A percentile compares a stretch with the other conserved stretches of the same genome.
phyloP scores from a whole-genome alignment of 2,329 filamentous ascomycete genomes.

The Colletotrichum sp. region DNA sequence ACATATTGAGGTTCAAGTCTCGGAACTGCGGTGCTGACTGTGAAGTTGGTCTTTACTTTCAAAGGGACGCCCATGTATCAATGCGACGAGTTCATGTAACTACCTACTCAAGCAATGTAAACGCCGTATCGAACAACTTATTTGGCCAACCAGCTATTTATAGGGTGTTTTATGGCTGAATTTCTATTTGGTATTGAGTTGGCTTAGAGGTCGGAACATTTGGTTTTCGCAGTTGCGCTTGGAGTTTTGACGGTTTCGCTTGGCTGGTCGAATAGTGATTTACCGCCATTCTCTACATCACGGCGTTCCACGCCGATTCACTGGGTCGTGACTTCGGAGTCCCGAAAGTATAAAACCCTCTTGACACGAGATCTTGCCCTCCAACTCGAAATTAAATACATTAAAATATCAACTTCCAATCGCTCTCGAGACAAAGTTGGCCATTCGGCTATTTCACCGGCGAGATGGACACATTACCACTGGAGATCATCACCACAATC shows the following conservation, averaged over 20 bases:
- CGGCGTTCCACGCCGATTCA: not conserved
- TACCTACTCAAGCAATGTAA: not conserved
- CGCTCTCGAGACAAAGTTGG: not conserved
- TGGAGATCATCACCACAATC: not conserved
- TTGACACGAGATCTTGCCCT: not conserved
- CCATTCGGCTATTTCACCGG: not conserved
- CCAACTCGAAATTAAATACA: fast-evolving
- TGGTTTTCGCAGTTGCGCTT: not conserved
- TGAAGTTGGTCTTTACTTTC: not conserved
- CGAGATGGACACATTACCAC: not conserved
- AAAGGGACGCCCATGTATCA: not conserved
- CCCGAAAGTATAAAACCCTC: not conserved
- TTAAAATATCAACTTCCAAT: no score
- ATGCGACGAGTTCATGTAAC: not conserved
- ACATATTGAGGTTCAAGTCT: not conserved
- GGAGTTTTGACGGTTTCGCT: not conserved
- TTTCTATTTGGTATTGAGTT: no score
- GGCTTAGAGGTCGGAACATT: not conserved
- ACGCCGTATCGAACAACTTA: not conserved
- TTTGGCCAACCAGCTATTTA: not conserved
- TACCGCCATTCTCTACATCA: not conserved
- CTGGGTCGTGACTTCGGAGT: not conserved
- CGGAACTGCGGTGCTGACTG: not conserved
- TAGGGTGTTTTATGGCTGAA: fast-evolving
- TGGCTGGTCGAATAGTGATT: not conserved